phyloP scores from a whole-genome alignment of 192 early-diverging fungal species.

The Backusella luteola region DNA sequence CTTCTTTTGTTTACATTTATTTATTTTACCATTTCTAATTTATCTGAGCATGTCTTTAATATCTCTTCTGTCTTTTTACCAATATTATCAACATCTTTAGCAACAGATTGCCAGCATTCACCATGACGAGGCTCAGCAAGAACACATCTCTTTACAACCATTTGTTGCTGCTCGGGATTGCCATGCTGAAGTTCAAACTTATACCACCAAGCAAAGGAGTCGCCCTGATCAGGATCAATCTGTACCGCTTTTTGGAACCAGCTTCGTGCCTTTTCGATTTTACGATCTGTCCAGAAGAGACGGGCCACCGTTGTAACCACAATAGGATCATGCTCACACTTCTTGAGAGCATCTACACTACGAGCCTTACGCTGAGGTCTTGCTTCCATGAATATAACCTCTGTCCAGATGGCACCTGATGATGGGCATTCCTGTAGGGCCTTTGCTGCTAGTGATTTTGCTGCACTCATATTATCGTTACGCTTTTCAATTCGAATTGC shows the following conservation, averaged over 20 bases:
- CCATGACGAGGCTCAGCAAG: constrained; percentile 88
- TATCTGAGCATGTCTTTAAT: constrained; percentile 40
- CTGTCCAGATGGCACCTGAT: constrained; percentile 85
- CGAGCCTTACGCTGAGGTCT: constrained; percentile 84
- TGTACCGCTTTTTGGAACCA: constrained; percentile 89
- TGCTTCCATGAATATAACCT: constrained; percentile 82
- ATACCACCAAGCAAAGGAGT: constrained; percentile 94
- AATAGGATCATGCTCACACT: constrained; percentile 82
- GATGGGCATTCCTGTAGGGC: constrained; percentile 92
- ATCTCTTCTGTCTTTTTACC: constrained; percentile 68
- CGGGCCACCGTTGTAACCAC: constrained; percentile 83
- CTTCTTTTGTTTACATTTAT: not conserved
- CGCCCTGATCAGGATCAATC: constrained; percentile 85
- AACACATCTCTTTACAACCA: constrained; percentile 67
- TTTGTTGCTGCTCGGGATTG: constrained; percentile 45
- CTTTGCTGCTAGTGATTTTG: constrained; percentile 76
- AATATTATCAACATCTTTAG: constrained; percentile 75
- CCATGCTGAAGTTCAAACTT: constrained; percentile 89
- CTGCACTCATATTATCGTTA: constrained; percentile 65
- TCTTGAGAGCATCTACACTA: constrained; percentile 88
- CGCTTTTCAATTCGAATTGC: constrained; percentile 78
- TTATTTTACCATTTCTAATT: constrained; percentile 28
- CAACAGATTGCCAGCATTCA: constrained; percentile 76
- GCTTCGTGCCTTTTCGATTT: constrained; percentile 87
- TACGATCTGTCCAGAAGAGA: constrained; percentile 92